These are phyloP conservation scores for Acorus gramineus DNA, from an alignment of 106 monocot species.

Conservation along the genomic window DNA sequence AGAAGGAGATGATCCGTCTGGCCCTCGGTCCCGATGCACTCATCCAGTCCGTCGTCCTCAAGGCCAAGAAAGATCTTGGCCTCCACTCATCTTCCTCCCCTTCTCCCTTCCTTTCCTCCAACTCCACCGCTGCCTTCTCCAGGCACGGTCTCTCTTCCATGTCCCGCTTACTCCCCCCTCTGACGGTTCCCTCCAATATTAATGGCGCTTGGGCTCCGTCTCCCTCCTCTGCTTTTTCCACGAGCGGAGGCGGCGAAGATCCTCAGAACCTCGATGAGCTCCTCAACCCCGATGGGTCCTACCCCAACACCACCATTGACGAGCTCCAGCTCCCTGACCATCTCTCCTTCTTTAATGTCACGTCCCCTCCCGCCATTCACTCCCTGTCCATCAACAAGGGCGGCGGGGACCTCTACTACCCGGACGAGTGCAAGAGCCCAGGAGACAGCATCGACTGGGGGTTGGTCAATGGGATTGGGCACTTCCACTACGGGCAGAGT, in stretches of 20 bases:
- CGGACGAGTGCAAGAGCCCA: constrained; percentile 34
- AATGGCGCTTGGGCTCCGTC: constrained; percentile 39
- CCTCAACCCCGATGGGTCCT: constrained; percentile 12
- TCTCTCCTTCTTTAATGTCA: constrained; percentile 61
- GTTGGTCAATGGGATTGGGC: background rate
- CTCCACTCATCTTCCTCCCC: constrained; percentile 21
- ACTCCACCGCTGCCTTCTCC: background rate
- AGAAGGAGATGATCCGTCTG: no score
- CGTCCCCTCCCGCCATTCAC: background rate
- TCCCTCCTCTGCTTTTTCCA: background rate
- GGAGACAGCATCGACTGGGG: constrained; percentile 20
- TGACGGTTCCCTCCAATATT: constrained; percentile 7
- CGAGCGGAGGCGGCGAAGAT: constrained; percentile 31
- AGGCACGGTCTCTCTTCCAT: constrained; percentile 9
- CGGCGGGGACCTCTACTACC: constrained; percentile 19
- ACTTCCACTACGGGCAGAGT: background rate
- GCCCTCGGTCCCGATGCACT: background rate
- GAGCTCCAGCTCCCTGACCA: constrained; percentile 67
- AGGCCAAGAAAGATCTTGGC: constrained; percentile 71
- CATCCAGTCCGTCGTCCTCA: constrained; percentile 66
- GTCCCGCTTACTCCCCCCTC: background rate
- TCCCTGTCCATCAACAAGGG: constrained; percentile 3
- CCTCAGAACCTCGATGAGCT: constrained; percentile 21
- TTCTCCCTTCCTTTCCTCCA: constrained; percentile 31
- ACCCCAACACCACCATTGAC: constrained; percentile 14